These are phyloP conservation scores for Ophiocytium majus DNA, from an alignment of 352 stramenopile genomes.

Conservation along the genomic window DNA sequence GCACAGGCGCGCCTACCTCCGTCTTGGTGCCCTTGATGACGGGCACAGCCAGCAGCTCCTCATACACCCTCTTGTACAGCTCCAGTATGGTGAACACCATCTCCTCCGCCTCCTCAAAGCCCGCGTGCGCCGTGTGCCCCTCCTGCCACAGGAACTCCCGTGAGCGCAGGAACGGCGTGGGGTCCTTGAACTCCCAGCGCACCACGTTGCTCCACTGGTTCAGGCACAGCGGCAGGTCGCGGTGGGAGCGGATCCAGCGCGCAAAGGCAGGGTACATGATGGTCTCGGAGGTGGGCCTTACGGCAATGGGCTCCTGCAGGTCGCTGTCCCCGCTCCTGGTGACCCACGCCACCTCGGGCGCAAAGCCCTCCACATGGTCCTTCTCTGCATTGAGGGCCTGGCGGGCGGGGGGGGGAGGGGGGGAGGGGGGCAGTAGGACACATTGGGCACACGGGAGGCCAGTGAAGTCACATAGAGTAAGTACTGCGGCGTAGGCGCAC, in stretches of 20 bases:
- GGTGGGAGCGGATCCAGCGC: conserved; percentile 84
- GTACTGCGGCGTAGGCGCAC: too few relatives aligned
- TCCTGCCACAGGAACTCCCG: conserved; percentile 99
- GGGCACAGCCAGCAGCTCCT: conserved; percentile 96
- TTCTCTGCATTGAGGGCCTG: conserved; percentile 93
- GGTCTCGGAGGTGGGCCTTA: conserved; percentile 97
- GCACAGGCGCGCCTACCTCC: conserved; percentile 25
- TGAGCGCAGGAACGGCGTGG: conserved; percentile 97
- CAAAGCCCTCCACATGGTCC: conserved; percentile 98
- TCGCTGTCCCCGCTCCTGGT: conserved; percentile 84
- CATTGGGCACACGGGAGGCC: too few relatives aligned
- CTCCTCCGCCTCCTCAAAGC: conserved; percentile 90
- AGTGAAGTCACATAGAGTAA: too few relatives aligned
- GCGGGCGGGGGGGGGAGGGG: conserved; percentile 71
- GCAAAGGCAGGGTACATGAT: conserved; percentile 97
- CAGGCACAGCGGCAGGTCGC: conserved; percentile 96
- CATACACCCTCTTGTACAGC: conserved; percentile 95
- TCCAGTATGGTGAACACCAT: conserved; percentile 91
- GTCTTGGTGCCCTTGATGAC: conserved; percentile 83
- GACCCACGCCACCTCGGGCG: conserved; percentile 97
- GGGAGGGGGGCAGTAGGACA: conserved; percentile 99
- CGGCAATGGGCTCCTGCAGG: conserved; percentile 93
- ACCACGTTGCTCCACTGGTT: conserved; percentile 99
- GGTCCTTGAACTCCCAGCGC: conserved; percentile 96
- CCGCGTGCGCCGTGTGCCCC: conserved; percentile 96